Conservation (phyloP, 2,329 filamentous ascomycete species). For the Camillea tinctor region DNA sequence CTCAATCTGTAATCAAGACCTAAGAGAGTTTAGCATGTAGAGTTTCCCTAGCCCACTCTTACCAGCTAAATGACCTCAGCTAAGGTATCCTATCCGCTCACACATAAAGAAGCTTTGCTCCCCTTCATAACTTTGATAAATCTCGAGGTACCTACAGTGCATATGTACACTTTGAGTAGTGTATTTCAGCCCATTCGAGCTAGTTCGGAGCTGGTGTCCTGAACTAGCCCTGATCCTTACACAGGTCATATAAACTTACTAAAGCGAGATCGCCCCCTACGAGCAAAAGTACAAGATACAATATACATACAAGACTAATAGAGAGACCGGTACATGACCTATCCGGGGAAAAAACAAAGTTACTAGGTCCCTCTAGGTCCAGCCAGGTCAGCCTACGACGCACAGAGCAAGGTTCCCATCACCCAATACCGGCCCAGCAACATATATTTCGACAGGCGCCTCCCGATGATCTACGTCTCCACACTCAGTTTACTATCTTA, state of each 20-base stretch:
- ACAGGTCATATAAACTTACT: constrained; percentile 22
- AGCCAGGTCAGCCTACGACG: constrained; percentile 17
- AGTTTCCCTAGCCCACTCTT: not conserved
- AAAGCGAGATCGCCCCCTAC: constrained; percentile 17
- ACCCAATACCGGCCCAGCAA: constrained; percentile 28
- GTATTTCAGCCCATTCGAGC: constrained; percentile 29
- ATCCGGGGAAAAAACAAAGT: constrained; percentile 10
- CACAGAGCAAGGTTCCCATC: constrained; percentile 24
- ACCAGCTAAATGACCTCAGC: constrained; percentile 4
- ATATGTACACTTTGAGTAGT: constrained; percentile 17
- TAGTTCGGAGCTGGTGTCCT: constrained; percentile 25
- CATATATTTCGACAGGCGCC: constrained; percentile 35
- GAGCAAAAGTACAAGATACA: constrained; percentile 22
- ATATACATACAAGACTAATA: constrained; percentile 1
- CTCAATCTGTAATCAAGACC: constrained; percentile 10
- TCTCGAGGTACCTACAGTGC: constrained; percentile 8
- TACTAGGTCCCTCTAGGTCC: constrained; percentile 8
- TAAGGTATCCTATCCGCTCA: constrained; percentile 1
- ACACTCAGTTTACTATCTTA: constrained; percentile 27
- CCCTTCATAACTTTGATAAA: constrained; percentile 13
- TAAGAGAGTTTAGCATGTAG: constrained; percentile 10
- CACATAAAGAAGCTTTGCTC: constrained; percentile 1
- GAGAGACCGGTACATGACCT: constrained; percentile 3
- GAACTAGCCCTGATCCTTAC: constrained; percentile 25
- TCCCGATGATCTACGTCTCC: constrained; percentile 37